A percentile compares a stretch with the other conserved stretches of the same genome.
These are phyloP conservation scores for Calonectria naviculata DNA, from an alignment of 2,329 filamentous ascomycete genomes.

Conservation along the genomic window DNA sequence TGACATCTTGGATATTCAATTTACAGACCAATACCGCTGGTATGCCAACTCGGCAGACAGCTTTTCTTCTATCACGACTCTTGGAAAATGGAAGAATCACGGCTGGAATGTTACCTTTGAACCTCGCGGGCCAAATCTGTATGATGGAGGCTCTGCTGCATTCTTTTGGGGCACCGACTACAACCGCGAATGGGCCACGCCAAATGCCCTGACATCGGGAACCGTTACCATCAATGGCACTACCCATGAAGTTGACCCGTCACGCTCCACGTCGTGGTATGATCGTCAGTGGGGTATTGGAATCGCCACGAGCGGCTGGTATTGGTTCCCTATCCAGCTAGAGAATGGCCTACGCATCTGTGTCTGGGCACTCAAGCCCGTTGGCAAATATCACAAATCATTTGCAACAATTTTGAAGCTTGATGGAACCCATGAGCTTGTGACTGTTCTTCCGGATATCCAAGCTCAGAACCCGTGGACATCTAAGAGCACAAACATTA, in stretches of 20 bases:
- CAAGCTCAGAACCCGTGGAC: background rate
- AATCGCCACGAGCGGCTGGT: background rate
- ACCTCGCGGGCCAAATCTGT: background rate
- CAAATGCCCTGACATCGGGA: background rate
- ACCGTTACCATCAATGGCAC: background rate
- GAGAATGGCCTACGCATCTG: background rate
- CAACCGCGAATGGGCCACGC: background rate
- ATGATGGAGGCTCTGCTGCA: background rate
- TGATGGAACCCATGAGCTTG: background rate
- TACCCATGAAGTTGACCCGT: background rate
- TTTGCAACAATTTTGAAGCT: background rate
- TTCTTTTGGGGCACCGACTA: slow-evolving; percentile 2
- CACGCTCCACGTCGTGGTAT: background rate
- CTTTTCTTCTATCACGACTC: background rate
- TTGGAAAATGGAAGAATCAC: background rate
- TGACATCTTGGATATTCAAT: background rate
- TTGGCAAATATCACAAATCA: background rate
- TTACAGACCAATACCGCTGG: background rate
- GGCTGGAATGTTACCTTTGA: background rate
- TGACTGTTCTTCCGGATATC: background rate
- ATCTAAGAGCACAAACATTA: background rate
- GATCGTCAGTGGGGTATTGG: background rate
- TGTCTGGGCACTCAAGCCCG: background rate
- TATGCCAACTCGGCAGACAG: background rate
- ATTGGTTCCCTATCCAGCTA: background rate